Conservation (phyloP, 192 early-diverging fungal genomes). For the Umbelopsis isabellina region DNA sequence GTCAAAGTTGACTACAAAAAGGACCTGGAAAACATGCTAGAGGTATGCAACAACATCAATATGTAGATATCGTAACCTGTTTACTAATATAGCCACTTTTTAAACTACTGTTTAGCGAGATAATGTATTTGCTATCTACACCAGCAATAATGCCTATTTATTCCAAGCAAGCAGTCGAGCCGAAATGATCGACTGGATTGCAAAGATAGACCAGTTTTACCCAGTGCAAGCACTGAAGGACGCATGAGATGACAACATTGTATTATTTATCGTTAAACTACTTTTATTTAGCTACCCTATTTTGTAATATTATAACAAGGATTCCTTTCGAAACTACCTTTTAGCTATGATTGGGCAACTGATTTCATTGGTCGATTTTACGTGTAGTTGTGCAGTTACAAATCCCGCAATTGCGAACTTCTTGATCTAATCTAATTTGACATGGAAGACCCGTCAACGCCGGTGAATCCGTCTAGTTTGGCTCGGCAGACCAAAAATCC, state of each 20-base stretch:
- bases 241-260: background rate
- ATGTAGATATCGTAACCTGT: background rate
- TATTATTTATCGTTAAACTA: background rate
- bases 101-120: conserved; percentile 44
- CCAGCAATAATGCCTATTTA: conserved; percentile 60
- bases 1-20: conserved; percentile 63
- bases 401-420: background rate
- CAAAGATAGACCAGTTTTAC: conserved; percentile 47
- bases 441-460: conserved; percentile 6
- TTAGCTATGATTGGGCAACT: background rate
- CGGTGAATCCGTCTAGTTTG: background rate
- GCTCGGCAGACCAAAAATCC: conserved; percentile 11
- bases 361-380: background rate
- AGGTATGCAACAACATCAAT: conserved; percentile 40
- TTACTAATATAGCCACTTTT: background rate
- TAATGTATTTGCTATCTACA: conserved; percentile 70
- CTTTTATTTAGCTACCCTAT: background rate
- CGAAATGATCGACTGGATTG: conserved; percentile 71
- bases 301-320: background rate
- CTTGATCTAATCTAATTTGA: conserved; percentile 1
- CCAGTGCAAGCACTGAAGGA: conserved; percentile 31
- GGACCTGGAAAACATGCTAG: conserved; percentile 60
- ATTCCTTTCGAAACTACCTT: background rate
- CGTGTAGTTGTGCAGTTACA: background rate
- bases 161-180: conserved; percentile 61